Base-by-base conservation (phyloP, 345 rosid species). In the Murraya paniculata region DNA sequence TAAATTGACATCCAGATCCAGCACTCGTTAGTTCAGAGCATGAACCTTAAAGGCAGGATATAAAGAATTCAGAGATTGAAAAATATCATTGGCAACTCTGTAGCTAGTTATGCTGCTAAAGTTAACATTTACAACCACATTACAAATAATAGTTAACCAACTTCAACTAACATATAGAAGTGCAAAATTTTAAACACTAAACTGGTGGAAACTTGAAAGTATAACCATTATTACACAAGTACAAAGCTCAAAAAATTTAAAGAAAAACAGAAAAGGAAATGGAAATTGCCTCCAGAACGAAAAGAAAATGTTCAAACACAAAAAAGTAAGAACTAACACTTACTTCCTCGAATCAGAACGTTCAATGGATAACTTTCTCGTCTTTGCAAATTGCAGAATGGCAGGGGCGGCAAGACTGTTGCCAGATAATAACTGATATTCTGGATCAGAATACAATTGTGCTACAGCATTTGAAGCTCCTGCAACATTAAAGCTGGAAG, bases 301-400 rank as follows among this genome's bases (percentile, higher is more conserved):
- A 41, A 74, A 10, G 70, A 77, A 41, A 50, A 50, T 18, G 41
- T 56, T 30, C 35, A 27, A 50, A 75, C 10, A 41, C 41, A 75
- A 38, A 50, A 80, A 48, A 64, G 58, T 21, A 75, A 64, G 48
- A 61, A 45, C 31, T 64, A 57, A 48, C 72, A 77, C 96, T 70
- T 89, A 97, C 99, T 93, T 94, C 82, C 92, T 89, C 55, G 89
- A 84, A 50, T 97, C 99, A 59, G 98, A 84, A 64, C 93, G 93
- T 82, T 97, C 99, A 62, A 88, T 77, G 2, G 98, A 93, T 82
- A 97, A 84, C 84, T 94, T 97, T 86, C 98, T 93, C 10, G 98
- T 89, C 87, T 93, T 97, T 50, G 98, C 95, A 77, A 97, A 97
- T 72, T 93, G 98, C 78, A 97, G 81, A 90, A 93, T 82, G 28